Base-by-base conservation (phyloP, 2,329 filamentous ascomycete species). In the Ophiosphaerella herpotricha region DNA sequence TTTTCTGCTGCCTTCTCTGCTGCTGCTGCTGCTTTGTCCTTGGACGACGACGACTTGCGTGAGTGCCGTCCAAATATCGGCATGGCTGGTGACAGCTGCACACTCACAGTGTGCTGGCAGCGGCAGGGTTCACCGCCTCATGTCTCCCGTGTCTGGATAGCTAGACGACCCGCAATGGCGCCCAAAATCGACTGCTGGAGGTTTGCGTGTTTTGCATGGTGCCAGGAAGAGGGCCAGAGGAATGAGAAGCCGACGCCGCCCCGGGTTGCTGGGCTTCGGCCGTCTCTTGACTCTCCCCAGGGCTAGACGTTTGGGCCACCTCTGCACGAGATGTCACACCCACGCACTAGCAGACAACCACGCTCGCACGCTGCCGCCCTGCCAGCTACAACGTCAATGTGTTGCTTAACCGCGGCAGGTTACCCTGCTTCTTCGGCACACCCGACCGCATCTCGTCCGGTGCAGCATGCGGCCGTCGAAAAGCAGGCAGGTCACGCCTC, bases 61-160 rank as follows among this genome's bases (percentile, higher is more conserved):
- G 50, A 55, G 52, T 60, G 58, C 31, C 44, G 36, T 11, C 44
- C 38, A 36, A 46, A 46, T 34, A 50, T 12, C 34, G 48, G 55
- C 58, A 55, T 59, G 38, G 52, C 55, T 58, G 11, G 11, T 43
- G 39, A 16, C 18, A 12, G 18, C 26, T 29, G 26, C 26, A 29
- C 26, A 29, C 26, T 29, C 26, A 46, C 50, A 50, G 50, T 60
- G 55, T 53, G 57, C 48, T 60, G 57, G 57, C 57, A 57, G 43
- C 16, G n/a, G 46, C 55, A 60, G 55, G 58, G 58, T 57, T 58
- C 45, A 49, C 40, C 49, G 58, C 48, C 49, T 55, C 53, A 50
- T 54, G 45, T 48, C 53, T 58, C 18, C 18, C 18, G 18, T 21
- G 18, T 21, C 18, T 21, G 18, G 18, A 21, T 21, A 21, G 57